Percentiles rank a stretch among this genome's conserved stretches.
Evolutionary conservation across 257 asterid species (phyloP).

Genomic region (Solanum medicagineum): DNA sequence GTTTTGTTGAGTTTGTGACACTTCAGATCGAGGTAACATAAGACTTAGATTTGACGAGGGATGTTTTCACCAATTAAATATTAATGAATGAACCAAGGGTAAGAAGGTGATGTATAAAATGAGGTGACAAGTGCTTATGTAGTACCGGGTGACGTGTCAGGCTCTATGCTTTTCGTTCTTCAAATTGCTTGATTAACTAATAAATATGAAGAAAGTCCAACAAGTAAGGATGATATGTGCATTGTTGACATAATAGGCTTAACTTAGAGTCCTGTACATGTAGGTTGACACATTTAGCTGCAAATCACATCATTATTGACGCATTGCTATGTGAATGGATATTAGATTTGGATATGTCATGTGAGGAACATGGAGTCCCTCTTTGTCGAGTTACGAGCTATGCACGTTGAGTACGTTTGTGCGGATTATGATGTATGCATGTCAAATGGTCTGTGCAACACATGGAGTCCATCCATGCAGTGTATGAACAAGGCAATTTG

Average conservation of each 20-base stretch:
- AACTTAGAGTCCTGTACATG: neutral
- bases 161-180: neutral
- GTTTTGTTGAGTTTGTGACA: neutral
- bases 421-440: too few relatives aligned
- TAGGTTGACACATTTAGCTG: neutral
- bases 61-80: neutral
- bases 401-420: too few relatives aligned
- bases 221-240: neutral
- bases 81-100: too few relatives aligned
- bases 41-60: neutral
- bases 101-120: neutral
- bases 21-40: neutral
- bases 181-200: neutral
- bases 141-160: neutral
- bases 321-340: neutral
- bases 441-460: too few relatives aligned
- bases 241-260: neutral
- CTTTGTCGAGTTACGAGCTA: neutral
- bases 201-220: neutral
- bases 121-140: neutral
- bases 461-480: too few relatives aligned
- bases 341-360: neutral
- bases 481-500: neutral
- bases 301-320: too few relatives aligned
- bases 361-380: neutral